phyloP scores from a whole-genome alignment of 1,139 yeast genomes.

The Wickerhamiella pararugosa region DNA sequence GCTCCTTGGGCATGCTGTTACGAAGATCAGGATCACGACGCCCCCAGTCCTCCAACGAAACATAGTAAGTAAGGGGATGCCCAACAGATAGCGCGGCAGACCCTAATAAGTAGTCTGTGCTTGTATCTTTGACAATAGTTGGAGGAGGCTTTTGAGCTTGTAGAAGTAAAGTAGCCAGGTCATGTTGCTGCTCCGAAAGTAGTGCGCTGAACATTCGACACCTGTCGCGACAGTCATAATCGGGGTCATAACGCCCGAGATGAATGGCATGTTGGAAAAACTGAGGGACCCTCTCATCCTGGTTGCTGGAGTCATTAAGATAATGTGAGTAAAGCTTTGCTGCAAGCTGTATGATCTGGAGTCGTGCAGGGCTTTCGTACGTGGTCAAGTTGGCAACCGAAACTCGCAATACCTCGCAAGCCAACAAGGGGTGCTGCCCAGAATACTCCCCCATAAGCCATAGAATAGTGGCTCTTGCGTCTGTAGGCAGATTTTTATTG shows the following conservation, averaged over 20 bases:
- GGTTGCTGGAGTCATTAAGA: constrained; percentile 25
- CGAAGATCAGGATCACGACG: constrained; percentile 1
- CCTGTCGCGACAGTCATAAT: constrained; percentile 71
- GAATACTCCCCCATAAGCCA: constrained; percentile 86
- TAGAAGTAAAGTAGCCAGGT: constrained; percentile 58
- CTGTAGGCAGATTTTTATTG: constrained; percentile 8
- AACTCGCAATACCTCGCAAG: constrained; percentile 63
- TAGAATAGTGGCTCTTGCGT: constrained; percentile 67
- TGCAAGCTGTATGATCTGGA: constrained; percentile 57
- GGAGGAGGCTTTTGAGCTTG: constrained; percentile 55
- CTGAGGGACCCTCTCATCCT: constrained; percentile 36
- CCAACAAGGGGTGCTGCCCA: constrained; percentile 34
- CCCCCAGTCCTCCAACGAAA: constrained; percentile 13
- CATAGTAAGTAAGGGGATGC: constrained; percentile 19
- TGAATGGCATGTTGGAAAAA: constrained; percentile 45
- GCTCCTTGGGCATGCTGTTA: not conserved
- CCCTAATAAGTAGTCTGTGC: constrained; percentile 19
- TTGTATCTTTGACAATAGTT: not conserved
- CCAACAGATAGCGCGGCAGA: constrained; percentile 23
- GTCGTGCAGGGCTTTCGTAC: constrained; percentile 47
- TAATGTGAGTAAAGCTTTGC: constrained; percentile 55
- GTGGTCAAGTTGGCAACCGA: constrained; percentile 40
- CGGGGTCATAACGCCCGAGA: constrained; percentile 57
- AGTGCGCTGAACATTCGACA: constrained; percentile 56
- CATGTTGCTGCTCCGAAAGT: constrained; percentile 28